Evolutionary conservation across 23 red algal genomes (phyloP), one percentile per base, ranked within the genome.

Genomic region (Gracilaria domingensis): DNA sequence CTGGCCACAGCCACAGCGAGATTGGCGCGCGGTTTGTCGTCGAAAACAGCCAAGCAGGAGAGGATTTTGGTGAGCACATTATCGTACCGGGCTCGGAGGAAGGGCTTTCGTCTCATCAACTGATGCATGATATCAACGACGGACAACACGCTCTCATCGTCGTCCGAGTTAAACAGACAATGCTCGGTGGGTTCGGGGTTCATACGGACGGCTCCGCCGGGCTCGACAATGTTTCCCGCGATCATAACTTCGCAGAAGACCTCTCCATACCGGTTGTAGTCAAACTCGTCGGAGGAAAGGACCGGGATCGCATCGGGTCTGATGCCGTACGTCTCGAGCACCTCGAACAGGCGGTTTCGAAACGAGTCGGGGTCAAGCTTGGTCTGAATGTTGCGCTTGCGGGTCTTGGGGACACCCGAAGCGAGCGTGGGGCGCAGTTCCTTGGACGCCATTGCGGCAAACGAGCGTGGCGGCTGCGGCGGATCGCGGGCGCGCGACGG

Each of bases 351-450:
- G 55, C 82, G 81, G 23, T 79, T 84, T 20, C 94, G 94, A 49
- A 96, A 96, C 32, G 94, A 82, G 23, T 96, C 94, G 44, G 94
- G 94, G 76, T 96, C 94, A 8, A 84, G 82, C 87, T 96, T 96
- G 17, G 94, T 96, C 58, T 90, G 85, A 72, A 96, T 96, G 70
- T 96, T 96, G 13, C 94, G 64, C 80, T 96, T 96, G 44, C 94
- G 86, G 0, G 94, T 96, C 69, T 90, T 89, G 7, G 83, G 82
- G 14, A 89, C 47, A 48, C 94, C 94, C 0, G 86, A 82, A 8
- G 77, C 85, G 23, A 96, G 65, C 20, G 94, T 96, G 81, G 94
- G 94, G 28, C 88, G 88, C 62, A 88, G 70, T 87, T 96, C 94
- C 48, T 96, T 96, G 30, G 90, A 80, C 24, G 90, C 90, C 90